These are phyloP conservation scores for Eucalyptus marginata DNA, from an alignment of 345 rosid genomes.

Conservation along the genomic window DNA sequence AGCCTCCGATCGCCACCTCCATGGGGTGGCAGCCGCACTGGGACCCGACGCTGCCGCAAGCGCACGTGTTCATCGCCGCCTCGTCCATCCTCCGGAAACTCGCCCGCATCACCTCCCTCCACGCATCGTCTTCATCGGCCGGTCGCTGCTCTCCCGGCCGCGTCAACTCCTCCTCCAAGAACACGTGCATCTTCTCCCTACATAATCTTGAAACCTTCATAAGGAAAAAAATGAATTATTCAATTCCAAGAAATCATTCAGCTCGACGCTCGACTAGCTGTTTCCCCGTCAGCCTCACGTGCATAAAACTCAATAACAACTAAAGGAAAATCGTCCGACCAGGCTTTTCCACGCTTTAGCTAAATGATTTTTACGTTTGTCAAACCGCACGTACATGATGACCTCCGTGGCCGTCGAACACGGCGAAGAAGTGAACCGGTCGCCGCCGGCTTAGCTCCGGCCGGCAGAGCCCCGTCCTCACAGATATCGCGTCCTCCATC, in stretches of 20 bases:
- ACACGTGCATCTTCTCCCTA: slow-evolving; percentile 33
- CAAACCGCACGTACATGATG: slow-evolving; percentile 18
- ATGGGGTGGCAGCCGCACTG: slow-evolving; percentile 19
- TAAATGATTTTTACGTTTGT: neutral
- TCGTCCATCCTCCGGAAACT: slow-evolving; percentile 37
- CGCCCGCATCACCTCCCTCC: slow-evolving; percentile 27
- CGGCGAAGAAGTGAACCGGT: slow-evolving; percentile 73
- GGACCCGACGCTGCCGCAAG: slow-evolving; percentile 14
- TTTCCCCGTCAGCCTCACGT: neutral
- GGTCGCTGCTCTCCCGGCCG: slow-evolving; percentile 1
- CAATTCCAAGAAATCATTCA: neutral
- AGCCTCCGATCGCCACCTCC: slow-evolving; percentile 30
- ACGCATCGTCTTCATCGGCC: neutral
- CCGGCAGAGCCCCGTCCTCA: slow-evolving; percentile 21
- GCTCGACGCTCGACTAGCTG: neutral
- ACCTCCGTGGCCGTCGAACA: slow-evolving; percentile 87
- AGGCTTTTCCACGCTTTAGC: neutral
- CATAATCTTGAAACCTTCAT: slow-evolving; percentile 39
- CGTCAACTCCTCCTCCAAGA: slow-evolving; percentile 30
- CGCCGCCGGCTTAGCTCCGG: slow-evolving; percentile 24
- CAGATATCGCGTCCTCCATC: slow-evolving; percentile 52
- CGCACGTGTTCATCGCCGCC: slow-evolving; percentile 23
- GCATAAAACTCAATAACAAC: neutral
- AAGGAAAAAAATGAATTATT: neutral
- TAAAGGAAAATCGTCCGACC: neutral